Evolutionary conservation across 2,329 filamentous ascomycete genomes (phyloP), one percentile per base, ranked within the genome.

Genomic region (Aspergillus novofumigatus): DNA sequence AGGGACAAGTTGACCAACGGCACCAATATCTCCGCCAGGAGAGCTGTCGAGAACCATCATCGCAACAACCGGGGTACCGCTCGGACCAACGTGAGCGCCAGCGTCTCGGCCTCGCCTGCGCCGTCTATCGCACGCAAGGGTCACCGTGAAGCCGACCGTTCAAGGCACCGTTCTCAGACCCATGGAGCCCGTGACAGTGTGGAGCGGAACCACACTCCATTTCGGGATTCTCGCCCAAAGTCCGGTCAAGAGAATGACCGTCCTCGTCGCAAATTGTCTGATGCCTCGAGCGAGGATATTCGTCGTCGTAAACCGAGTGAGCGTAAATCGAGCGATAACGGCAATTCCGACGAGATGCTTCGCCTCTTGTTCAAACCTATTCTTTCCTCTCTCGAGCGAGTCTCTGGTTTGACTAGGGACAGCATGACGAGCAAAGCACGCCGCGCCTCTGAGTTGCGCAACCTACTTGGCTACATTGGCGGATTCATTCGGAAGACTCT

Each of bases 1-100:
- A 91, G 93, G 70, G 91, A 96, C 69, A 91, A 95, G 74, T 88
- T 86, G 2, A 86, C 86, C 59, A 90, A 96, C 60, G 77, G 78
- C 25, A 68, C 72, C 29, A 77, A 71, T 68, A 82, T 84, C 29
- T 85, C 85, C 21, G 89, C 89, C 3, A 92, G 90, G 72, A 87
- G 87, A 68, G 86, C 89, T 1, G 86, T 95, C 28, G 92, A 96
- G 67, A 96, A 96, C 63, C 92, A 97, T 67, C 92, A 96, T 72
- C 90, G 92, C 55, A 96, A 93, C 77, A 96, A 92, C 77, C 96
- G 96, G 78, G 93, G 95, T 69, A 67, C 69, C 45, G 65, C 69
- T 11, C 70, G 74, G 11, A 62, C 69, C 49, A 67, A 67, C 17
- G 65, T 69, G 26, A 73, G 73, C 55, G 66, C 65, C 23, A 77